Base-by-base conservation (phyloP, 805 yeast genomes). In the Hanseniaspora taiwanica region DNA sequence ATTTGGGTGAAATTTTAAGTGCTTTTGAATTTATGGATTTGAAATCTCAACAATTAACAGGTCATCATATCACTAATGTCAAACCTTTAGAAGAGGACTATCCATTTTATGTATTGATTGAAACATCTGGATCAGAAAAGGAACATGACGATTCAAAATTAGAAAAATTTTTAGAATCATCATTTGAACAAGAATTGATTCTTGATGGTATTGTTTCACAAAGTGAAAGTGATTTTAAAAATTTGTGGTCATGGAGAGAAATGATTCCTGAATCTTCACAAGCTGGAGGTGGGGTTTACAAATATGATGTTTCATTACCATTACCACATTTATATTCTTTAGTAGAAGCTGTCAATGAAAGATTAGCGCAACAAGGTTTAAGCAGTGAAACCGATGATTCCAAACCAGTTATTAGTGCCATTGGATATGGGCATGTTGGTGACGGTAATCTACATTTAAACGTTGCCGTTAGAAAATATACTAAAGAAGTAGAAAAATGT, bases 401-500 rank as follows among this genome's bases (percentile, higher is more conserved):
- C 24, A 58, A 56, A 37, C 95, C 96, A 2, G 96, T 83, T 2
- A 78, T 84, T 40, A 80, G 76, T 45, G 94, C 93, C 9, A 78
- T 89, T 48, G 98, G 98, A 0, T 91, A 89, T 54, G 98, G 98
- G n/a, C 98, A 91, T 55, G 73, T 91, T 52, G 98, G 98, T 42
- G 98, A 91, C 57, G 97, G 98, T 40, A 91, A 91, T 62, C 66
- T 91, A 53, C 98, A 91, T 60, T 72, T 91, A 55, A 91, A 91
- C 56, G 93, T 91, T 39, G 80, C 93, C 34, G 94, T 86, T 14
- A 74, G 96, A 59, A 72, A 76, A 52, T 91, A 91, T 62, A 69
- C 69, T 46, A 79, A 82, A 57, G 73, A 69, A 21, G 82, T 91
- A 41, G 97, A 91, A 62, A 64, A 71, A 41, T 74, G 71, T 2